Evolutionary conservation across 768 basidiomycete genomes (phyloP).

Genomic region (Gloeostereum incarnatum): DNA sequence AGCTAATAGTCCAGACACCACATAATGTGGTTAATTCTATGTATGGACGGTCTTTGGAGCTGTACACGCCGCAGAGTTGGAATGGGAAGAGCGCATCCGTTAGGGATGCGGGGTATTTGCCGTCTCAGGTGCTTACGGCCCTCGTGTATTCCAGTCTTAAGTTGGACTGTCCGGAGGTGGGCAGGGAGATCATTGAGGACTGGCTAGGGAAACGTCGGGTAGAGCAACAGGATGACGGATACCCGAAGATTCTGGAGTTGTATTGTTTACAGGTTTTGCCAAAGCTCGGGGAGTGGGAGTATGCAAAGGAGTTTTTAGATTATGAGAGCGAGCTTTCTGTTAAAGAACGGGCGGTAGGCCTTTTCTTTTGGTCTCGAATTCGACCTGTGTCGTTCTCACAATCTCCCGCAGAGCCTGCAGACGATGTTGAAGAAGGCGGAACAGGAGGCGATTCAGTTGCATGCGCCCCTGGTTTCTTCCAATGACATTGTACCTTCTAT

Average conservation of each 20-base stretch:
- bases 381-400: too few relatives aligned
- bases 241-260: constrained; percentile 67
- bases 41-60: constrained; percentile 52
- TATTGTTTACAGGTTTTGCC: constrained; percentile 72
- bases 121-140: constrained; percentile 60
- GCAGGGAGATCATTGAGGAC: constrained; percentile 61
- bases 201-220: constrained; percentile 58
- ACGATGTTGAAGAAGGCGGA: constrained; percentile 24
- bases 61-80: constrained; percentile 49
- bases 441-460: constrained; percentile 10
- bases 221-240: constrained; percentile 38
- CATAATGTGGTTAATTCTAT: constrained; percentile 46
- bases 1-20: constrained; percentile 46
- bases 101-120: constrained; percentile 45
- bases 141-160: constrained; percentile 65
- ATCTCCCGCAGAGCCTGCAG: constrained; percentile 5
- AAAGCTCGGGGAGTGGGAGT: constrained; percentile 69
- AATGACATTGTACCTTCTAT: constrained; percentile 9
- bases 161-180: constrained; percentile 49
- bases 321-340: constrained; percentile 59
- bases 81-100: constrained; percentile 24
- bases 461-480: constrained; percentile 1
- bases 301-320: constrained; percentile 64
- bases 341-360: constrained; percentile 42
- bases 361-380: constrained; percentile 2